Evolutionary conservation across 108 stramenopile genomes (phyloP).

Genomic region (Cyclotella kingstonii): DNA sequence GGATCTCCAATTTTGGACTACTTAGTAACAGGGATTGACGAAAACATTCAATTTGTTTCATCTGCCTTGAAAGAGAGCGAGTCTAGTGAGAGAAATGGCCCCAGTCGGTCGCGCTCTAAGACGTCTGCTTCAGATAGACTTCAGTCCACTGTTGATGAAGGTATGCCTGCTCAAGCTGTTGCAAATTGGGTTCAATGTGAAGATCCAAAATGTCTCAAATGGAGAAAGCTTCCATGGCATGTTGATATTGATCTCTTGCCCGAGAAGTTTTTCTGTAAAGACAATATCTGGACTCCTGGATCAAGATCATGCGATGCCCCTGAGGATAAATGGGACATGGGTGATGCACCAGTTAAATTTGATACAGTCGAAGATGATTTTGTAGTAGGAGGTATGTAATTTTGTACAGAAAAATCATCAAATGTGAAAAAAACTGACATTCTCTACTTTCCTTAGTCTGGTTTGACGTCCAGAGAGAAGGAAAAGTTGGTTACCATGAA

Average conservation of each 20-base stretch:
- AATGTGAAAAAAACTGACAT: background rate
- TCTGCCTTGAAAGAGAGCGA: slow-evolving; percentile 34
- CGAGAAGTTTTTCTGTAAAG: slow-evolving; percentile 83
- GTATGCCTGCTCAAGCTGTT: slow-evolving; percentile 83
- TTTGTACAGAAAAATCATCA: background rate
- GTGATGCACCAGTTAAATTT: slow-evolving; percentile 45
- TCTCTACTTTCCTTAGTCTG: slow-evolving; percentile 46
- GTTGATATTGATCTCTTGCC: slow-evolving; percentile 80
- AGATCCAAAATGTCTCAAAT: slow-evolving; percentile 82
- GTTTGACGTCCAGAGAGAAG: slow-evolving; percentile 76
- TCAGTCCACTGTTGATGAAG: slow-evolving; percentile 75
- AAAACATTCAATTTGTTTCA: slow-evolving; percentile 54
- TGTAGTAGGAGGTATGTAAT: slow-evolving; percentile 36
- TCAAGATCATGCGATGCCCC: slow-evolving; percentile 66
- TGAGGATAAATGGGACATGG: slow-evolving; percentile 83
- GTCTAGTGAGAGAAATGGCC: slow-evolving; percentile 7
- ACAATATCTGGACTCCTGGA: slow-evolving; percentile 79
- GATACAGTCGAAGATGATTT: slow-evolving; percentile 35
- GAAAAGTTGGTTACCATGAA: slow-evolving; percentile 51
- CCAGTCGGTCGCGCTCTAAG: slow-evolving; percentile 19
- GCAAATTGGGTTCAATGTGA: slow-evolving; percentile 94
- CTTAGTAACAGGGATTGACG: slow-evolving; percentile 79
- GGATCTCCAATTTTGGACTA: slow-evolving; percentile 88
- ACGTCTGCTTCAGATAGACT: slow-evolving; percentile 48
- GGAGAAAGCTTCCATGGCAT: slow-evolving; percentile 87